Evolutionary conservation across 2,329 filamentous ascomycete species (phyloP), one percentile per base, ranked within the genome.

Genomic region (Talaromyces sp.): DNA sequence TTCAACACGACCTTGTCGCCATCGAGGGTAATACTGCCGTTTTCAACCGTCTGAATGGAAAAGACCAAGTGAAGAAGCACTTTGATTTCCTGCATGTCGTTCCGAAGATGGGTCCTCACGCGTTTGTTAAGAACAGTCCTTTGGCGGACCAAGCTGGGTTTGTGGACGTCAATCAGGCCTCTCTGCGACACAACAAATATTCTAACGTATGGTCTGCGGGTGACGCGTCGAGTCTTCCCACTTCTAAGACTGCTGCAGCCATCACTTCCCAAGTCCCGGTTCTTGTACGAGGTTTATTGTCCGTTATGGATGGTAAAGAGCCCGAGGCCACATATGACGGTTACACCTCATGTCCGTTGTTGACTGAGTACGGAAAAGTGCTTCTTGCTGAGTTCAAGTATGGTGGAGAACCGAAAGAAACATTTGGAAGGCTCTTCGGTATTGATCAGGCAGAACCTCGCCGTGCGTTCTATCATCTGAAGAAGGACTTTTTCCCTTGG

Each of bases 401-500:
- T 61, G 84, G 81, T 1, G 82, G 81, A 8, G 77, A 76, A 62
- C 83, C 84, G 6, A 84, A 86, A 67, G 84, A 87, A 75, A 86
- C 84, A 0, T 87, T 87, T 61, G 76, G 72, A 4, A 69, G 75
- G 2, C 72, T 70, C 66, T 69, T 85, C 13, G 83, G 82, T 0
- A 75, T 86, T 6, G 82, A 86, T 63, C 84, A 87, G 69, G 77
- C 69, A 0, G 70, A 71, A 9, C 84, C 84, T 1, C 77, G 83
- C 3, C 77, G 79, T 3, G 73, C 79, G 0, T 87, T 87, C 65
- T 87, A 84, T 63, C 74, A 85, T 63, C 63, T 87, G 45, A 87
- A 87, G 75, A 86, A 84, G 72, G 80, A 86, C 65, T 87, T 87
- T 64, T 87, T 87, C 70, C 84, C 84, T 0, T 86, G 84, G 84